These are phyloP conservation scores for Bathelium albidoporum DNA, from an alignment of 495 filamentous ascomycete species.

Conservation along the genomic window DNA sequence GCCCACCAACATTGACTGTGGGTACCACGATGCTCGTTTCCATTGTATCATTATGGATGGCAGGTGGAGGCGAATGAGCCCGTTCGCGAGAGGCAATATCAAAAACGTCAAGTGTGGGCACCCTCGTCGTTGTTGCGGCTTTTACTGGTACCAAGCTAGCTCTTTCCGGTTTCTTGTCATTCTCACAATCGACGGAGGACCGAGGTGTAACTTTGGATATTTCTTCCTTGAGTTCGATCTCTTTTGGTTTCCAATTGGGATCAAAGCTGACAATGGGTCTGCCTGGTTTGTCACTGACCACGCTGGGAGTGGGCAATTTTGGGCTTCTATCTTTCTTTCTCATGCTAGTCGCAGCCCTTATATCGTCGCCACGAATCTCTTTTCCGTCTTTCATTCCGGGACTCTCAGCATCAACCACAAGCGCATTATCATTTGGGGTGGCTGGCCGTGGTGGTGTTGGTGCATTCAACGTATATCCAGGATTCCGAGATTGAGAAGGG, in stretches of 20 bases:
- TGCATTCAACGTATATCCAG: constrained; percentile 59
- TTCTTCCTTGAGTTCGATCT: constrained; percentile 32
- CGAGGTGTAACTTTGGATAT: neutral
- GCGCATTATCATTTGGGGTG: constrained; percentile 15
- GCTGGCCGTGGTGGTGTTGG: constrained; percentile 28
- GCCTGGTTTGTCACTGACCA: constrained; percentile 73
- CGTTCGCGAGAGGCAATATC: constrained; percentile 3
- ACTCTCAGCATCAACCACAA: constrained; percentile 6
- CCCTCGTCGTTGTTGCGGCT: neutral
- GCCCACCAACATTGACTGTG: neutral
- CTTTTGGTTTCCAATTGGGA: constrained; percentile 60
- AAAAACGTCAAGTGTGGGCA: neutral
- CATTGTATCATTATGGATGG: constrained; percentile 2
- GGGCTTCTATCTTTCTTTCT: constrained; percentile 71
- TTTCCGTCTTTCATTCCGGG: constrained; percentile 52
- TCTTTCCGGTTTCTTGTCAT: neutral
- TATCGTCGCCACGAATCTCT: constrained; percentile 78
- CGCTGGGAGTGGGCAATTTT: constrained; percentile 72
- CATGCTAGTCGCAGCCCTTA: constrained; percentile 84
- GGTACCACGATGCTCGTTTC: constrained; percentile 4
- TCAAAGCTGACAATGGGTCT: constrained; percentile 93
- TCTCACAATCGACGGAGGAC: neutral
- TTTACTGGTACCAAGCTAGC: neutral
- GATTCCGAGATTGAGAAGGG: constrained; percentile 62
- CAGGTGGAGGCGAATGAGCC: neutral